A percentile compares a stretch with the other conserved stretches of the same genome.
Evolutionary conservation across 2,329 filamentous ascomycete genomes (phyloP).

Genomic region (Epicoccum sorghinum): DNA sequence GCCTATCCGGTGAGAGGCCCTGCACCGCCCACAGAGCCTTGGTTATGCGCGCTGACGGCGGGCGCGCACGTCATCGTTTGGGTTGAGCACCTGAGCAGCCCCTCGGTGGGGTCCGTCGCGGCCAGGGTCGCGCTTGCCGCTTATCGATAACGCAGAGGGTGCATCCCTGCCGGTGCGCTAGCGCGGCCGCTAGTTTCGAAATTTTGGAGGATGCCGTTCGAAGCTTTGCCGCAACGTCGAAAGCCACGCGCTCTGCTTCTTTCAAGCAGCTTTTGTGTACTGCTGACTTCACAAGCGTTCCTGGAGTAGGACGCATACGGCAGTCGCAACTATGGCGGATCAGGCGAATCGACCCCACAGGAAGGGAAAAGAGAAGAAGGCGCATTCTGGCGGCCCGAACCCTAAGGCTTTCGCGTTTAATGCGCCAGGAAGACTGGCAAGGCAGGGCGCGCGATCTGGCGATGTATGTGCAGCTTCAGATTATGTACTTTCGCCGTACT

Average conservation of each 20-base stretch:
- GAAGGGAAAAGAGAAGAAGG: constrained; percentile 88
- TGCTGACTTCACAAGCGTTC: constrained; percentile 1
- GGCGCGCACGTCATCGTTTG: constrained; percentile 15
- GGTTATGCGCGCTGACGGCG: constrained; percentile 27
- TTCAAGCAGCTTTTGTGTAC: neutral
- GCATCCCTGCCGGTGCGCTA: constrained; percentile 33
- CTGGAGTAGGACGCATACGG: neutral
- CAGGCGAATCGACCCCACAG: constrained; percentile 87
- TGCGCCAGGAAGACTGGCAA: constrained; percentile 79
- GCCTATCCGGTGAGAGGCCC: constrained; percentile 11
- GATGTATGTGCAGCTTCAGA: constrained; percentile 60
- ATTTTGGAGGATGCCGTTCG: constrained; percentile 32
- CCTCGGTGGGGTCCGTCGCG: constrained; percentile 12
- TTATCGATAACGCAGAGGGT: constrained; percentile 41
- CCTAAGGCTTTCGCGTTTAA: constrained; percentile 90
- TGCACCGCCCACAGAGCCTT: constrained; percentile 28
- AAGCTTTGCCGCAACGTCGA: constrained; percentile 15
- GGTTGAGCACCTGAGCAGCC: constrained; percentile 8
- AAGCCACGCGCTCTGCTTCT: constrained; percentile 4
- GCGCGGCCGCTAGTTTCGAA: constrained; percentile 40
- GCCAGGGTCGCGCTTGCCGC: neutral
- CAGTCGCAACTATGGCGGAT: constrained; percentile 59
- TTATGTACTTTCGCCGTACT: neutral
- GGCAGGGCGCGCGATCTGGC: constrained; percentile 73
- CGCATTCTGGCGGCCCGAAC: constrained; percentile 72